phyloP scores from a whole-genome alignment of 768 basidiomycete species.

The Mycena rebaudengoi region DNA sequence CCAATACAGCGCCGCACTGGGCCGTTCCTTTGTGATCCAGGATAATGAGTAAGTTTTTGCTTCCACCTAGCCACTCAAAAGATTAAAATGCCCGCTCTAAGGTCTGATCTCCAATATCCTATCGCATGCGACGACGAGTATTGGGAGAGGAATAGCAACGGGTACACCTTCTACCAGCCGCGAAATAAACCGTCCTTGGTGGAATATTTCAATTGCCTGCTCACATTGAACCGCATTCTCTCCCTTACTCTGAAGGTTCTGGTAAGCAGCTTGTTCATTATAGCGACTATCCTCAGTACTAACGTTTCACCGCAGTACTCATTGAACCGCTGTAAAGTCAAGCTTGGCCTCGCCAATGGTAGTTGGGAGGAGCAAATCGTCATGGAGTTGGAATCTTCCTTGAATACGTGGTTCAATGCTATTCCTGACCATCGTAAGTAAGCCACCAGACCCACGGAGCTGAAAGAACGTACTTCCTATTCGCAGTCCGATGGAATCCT shows the following conservation, averaged over 20 bases:
- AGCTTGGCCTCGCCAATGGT: conserved; percentile 5
- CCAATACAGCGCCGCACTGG: conserved; percentile 13
- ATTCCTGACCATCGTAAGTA: conserved; percentile 53
- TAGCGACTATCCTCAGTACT: not conserved
- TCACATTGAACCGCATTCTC: conserved; percentile 15
- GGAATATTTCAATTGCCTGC: conserved; percentile 46
- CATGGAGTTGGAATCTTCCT: conserved; percentile 41
- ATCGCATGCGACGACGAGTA: conserved; percentile 9
- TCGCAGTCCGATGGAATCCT: conserved; percentile 56
- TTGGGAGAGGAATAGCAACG: conserved; percentile 37
- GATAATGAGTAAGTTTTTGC: conserved; percentile 8
- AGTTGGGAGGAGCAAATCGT: conserved; percentile 19
- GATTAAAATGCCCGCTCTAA: not conserved
- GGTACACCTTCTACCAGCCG: conserved; percentile 12
- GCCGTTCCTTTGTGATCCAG: conserved; percentile 15
- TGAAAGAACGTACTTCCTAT: not conserved
- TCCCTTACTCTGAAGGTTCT: conserved; percentile 13
- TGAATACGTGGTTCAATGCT: conserved; percentile 61
- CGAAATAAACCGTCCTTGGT: conserved; percentile 12
- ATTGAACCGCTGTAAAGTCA: conserved; percentile 1
- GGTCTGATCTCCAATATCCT: conserved; percentile 14
- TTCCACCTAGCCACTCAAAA: not conserved
- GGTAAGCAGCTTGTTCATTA: too few species aligned
- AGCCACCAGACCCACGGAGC: not conserved
- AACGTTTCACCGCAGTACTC: conserved; percentile 8